Base-by-base conservation (phyloP, 441 rosid species). In the Croton laevigatus region DNA sequence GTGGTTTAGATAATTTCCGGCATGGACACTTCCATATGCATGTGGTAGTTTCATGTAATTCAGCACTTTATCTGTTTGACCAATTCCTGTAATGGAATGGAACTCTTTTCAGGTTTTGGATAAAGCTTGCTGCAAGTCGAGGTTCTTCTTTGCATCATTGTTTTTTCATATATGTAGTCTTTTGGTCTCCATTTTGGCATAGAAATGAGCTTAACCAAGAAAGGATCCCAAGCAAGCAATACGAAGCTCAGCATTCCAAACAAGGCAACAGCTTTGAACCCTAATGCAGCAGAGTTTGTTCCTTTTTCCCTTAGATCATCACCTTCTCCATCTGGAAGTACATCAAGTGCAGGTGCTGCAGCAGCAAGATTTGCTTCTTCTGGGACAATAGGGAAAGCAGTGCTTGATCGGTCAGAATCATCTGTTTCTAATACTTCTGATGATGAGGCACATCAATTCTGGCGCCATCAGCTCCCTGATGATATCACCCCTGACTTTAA, bases 381-480 rank as follows among this genome's bases (percentile, higher is more conserved):
- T 38, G 84, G 83, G 20, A 75, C 82, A 11, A 58, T 83, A 40
- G 96, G 96, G 54, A 91, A 88, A 74, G 87, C 90, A 36, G 87
- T 85, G 59, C 76, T 91, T 57, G 88, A 85, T 79, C 83, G 93
- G 59, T 80, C 97, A 1, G 97, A 85, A 60, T 90, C 97, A 51
- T 82, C 96, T 42, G 69, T 77, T 49, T 91, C 98, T 13, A 89
- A 88, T 82, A 85, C 86, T 23, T 92, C 99, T 12, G 99, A 94
- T 75, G 99, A 94, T 3, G 99, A 94, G 77, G 98, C 91, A 23
- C 91, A 86, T 69, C 96, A 88, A 72, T 91, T 78, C 79, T 95
- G 98, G 97, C 87, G 88, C 72, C 90, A 78, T 82, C 96, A 92
- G 79, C 96, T 95, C 52, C 98, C 99, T 37, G 98, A 92, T 75